A percentile compares a stretch with the other conserved stretches of the same genome.
Evolutionary conservation across 2,329 filamentous ascomycete species (phyloP).

Genomic region (Diaporthe australafricana): DNA sequence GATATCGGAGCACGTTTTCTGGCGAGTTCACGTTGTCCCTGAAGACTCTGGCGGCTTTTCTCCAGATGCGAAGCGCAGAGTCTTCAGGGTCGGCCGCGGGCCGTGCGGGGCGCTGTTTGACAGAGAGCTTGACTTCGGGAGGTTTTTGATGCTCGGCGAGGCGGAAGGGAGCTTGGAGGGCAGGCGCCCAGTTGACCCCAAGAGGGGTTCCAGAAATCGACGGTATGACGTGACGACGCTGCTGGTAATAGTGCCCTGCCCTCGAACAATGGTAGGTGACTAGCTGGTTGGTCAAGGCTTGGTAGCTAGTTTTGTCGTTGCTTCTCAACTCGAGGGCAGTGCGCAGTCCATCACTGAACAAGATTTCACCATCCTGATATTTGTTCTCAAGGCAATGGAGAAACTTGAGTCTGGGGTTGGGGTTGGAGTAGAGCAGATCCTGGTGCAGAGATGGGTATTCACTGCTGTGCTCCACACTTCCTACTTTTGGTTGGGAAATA

Average conservation of each 20-base stretch:
- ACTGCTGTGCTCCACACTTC: constrained; percentile 92
- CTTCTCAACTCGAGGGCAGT: constrained; percentile 61
- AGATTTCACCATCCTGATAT: constrained; percentile 82
- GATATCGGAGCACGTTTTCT: constrained; percentile 74
- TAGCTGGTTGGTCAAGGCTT: constrained; percentile 53
- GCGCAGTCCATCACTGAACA: constrained; percentile 83
- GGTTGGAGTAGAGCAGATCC: constrained; percentile 86
- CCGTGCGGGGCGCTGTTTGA: no score
- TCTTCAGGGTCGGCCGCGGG: no score
- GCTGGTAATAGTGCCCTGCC: constrained; percentile 77
- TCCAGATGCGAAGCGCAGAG: constrained; percentile 50
- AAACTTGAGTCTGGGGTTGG: constrained; percentile 86
- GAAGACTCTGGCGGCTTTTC: constrained; percentile 66
- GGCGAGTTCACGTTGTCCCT: constrained; percentile 67
- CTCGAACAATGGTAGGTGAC: constrained; percentile 71
- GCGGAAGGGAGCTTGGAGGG: constrained; percentile 22
- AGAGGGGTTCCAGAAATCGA: constrained; percentile 47
- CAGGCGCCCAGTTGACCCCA: constrained; percentile 18
- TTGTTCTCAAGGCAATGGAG: constrained; percentile 90
- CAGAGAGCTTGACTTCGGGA: no score
- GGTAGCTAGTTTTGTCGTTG: constrained; percentile 42
- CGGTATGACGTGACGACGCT: constrained; percentile 70
- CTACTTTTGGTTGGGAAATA: constrained; percentile 80
- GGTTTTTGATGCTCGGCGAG: constrained; percentile 37
- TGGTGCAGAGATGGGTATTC: constrained; percentile 89